Evolutionary conservation across 2,329 filamentous ascomycete genomes (phyloP), one percentile per base, ranked within the genome.

Genomic region (Trichoderma atroviride): DNA sequence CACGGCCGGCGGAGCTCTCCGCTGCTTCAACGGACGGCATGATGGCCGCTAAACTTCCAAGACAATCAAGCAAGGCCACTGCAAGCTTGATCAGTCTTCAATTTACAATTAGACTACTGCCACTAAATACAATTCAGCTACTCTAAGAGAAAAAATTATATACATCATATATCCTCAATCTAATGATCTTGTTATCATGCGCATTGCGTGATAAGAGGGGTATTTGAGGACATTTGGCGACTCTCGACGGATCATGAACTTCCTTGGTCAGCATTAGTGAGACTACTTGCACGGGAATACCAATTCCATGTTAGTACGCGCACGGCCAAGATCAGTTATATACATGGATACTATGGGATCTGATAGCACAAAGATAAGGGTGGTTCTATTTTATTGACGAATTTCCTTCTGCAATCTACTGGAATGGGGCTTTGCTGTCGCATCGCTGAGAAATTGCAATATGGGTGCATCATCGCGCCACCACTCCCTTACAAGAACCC

Each of bases 201-300:
- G n/a, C 29, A 68, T 68, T 61, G 66, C 66, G 66, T 68, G 66
- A 58, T 68, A 56, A 13, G 57, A 69, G 60, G 52, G 60, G 53
- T 66, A 56, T 33, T 50, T 66, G 50, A 69, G 50, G 52, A 53
- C 35, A 65, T 66, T 16, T 22, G 27, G 13, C 13, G 22, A 27
- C 31, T 24, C 40, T 11, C 13, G 10, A 5, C 40, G 14, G 37
- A 22, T 24, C 52, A 22, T 40, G 22, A 31, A 16, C 40, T 57
- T 33, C n/a, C 27, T 50, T 66, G 37, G 53, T 27, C 37, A 7
- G 37, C 19, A 22, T 27, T 43, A 29, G 35, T 27, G 27, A 33
- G 35, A 50, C 13, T 11, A n/a, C n/a, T 33, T 50, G 56, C 47
- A 27, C 27, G 22, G 9, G 50, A 53, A 66, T 66, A 66, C 27